Evolutionary conservation across 345 rosid genomes (phyloP), one percentile per base, ranked within the genome.

Genomic region (Odontarrhena argentea): DNA sequence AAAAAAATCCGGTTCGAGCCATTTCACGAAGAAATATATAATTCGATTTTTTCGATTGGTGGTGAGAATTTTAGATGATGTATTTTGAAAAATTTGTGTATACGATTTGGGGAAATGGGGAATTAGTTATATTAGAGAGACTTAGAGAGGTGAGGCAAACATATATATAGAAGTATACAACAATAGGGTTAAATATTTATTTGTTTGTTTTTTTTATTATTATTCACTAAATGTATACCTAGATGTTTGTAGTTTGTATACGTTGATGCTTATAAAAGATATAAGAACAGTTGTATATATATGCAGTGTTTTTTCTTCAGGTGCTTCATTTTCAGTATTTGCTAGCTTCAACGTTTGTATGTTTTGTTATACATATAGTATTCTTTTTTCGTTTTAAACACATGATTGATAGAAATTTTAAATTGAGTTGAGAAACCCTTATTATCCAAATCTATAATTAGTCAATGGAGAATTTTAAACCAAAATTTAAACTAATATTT

Each of bases 121-220:
- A n/a, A n/a, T n/a, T n/a, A n/a, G n/a, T n/a, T n/a, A n/a, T n/a
- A n/a, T n/a, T 18, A n/a, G 26, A 47, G 55, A 65, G 70, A 32
- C 50, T 65, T 65, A 48, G 65, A 35, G 71, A 44, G 43, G 42
- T 66, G 51, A 73, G 56, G 76, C 66, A 65, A 49, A 18, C 22
- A 18, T 15, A 49, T 64, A 55, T 71, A 64, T 64, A 64, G 53
- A 55, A 55, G 11, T 13, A 32, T 51, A 53, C 25, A 53, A 70
- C 13, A 8, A 55, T 67, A 67, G 64, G 66, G 26, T 56, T 32
- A 13, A 9, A 28, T 40, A n/a, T 50, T 7, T 14, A 8, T 65
- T 10, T 30, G 2, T 28, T 7, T 44, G 9, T 13, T 64, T 9
- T 26, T 3, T 28, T 3, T 42, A 2, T 54, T 54, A 60, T 40